Evolutionary conservation across 2,329 filamentous ascomycete species (phyloP), one percentile per base, ranked within the genome.

Genomic region (Seiridium unicorne): DNA sequence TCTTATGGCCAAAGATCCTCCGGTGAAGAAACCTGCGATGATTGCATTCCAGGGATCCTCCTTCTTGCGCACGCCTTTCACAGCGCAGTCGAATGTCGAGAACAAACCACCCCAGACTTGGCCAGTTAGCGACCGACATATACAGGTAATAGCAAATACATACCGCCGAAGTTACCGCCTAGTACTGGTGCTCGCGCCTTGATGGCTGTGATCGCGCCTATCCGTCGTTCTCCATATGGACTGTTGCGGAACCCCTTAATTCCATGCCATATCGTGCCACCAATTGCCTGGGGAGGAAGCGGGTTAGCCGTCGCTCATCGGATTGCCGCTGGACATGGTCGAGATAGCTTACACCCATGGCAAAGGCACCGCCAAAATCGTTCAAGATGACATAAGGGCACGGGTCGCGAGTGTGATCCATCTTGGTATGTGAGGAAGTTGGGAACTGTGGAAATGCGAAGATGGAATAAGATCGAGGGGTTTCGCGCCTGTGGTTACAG

Each of bases 11-110:
- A 99, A 84, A 36, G 94, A 87, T 68, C 95, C 95, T 71, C 93
- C 93, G 4, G 95, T 98, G 77, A 97, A 94, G 84, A 97, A 97
- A 58, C 95, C 95, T 47, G 94, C 95, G 69, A 94, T 96, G 75
- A 99, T 98, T 71, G 93, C 93, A 79, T 98, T 98, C 81, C 93
- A 98, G 11, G 95, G 93, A 75, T 98, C 95, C 77, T 99, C 95
- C 88, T 97, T 98, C 84, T 95, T 92, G 66, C 93, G 83, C 60
- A 94, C 81, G 60, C 94, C 94, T 84, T 98, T 99, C 63, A 97
- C 91, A 31, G 93, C 91, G 81, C 95, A 99, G 80, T 99, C 95
- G 72, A 94, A 98, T 63, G 92, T 96, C 69, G 89, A 92, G 83
- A 98, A 98, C 60, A 98, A 81, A 66, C 95, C 95, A 73, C 95